Base-by-base conservation (phyloP, 345 rosid species). In the Eutrema heterophyllum region DNA sequence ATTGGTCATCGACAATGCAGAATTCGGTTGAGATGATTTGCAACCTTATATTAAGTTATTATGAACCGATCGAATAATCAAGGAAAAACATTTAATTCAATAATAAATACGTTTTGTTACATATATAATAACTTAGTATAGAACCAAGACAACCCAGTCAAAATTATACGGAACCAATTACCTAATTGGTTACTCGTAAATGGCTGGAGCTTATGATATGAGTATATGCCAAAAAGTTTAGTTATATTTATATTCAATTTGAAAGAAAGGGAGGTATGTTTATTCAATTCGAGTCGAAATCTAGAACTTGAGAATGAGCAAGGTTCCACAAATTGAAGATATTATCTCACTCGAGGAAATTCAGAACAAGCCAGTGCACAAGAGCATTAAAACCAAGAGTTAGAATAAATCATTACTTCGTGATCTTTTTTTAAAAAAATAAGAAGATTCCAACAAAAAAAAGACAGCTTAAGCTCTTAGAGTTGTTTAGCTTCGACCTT, bases 401-500 rank as follows among this genome's bases (percentile, higher is more conserved):
- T 51, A 1, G 35, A 29, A 67, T 44, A 65, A 10, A 26, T 27
- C 67, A 46, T 73, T 27, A 64, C 60, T 27, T 57, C 6, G 33
- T 54, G 12, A 55, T 57, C 29, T 40, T 67, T 33, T 33, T 4
- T 9, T 13, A 49, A 40, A 14, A 13, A 7, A 67, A 33, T 9
- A 44, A 33, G 39, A 61, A 30, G 43, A 36, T 5, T 29, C 12
- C 0, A 33, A 45, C 70, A 24, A 5, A 36, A 38, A 39, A 60
- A 60, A n/a, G 46, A 43, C 5, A 62, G 45, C 15, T 24, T 27
- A 24, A 26, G 15, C 30, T 61, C 59, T 77, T 51, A 77, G 72
- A 14, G 6, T 54, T 78, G 78, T 54, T 74, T 74, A 49, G 69
- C 70, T 62, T 78, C 81, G 14, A 61, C 71, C 73, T 67, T 78